Base-by-base conservation (phyloP, 768 basidiomycete species). In the Thelephora ganbajun region DNA sequence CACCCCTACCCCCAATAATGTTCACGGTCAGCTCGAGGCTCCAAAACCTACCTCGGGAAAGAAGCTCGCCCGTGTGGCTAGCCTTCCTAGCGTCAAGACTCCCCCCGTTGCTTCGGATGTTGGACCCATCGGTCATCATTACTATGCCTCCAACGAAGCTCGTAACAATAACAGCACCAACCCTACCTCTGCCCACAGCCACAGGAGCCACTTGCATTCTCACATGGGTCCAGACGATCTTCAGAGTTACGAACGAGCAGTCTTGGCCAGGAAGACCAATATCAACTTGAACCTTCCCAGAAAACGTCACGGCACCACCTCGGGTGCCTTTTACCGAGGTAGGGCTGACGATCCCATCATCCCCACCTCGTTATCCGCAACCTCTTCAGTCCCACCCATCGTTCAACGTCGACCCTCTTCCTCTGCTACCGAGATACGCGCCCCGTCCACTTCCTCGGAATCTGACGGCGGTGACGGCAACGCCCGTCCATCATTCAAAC, bases 221-320 rank as follows among this genome's bases (percentile, higher is more conserved):
- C 39, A 41, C 16, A 41, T 41, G 39, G 39, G 39, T 41, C 57
- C 67, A 37, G 84, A 88, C 12, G 84, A 87, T 54, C 53, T 88
- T 51, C 66, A 72, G 50, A 74, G 74, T 48, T 88, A 88, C 49
- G 80, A 85, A 57, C 81, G 80, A 36, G 85, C 85, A 3, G 77
- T 87, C 13, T 61, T 84, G 46, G 83, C 84, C 30, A 68, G 81
- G 45, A 79, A 72, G 57, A 69, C 81, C 18, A 73, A 79, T 1
- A 70, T 74, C 48, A 72, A 67, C 49, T 59, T 85, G 35, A 80
- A 73, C 53, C 61, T 83, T 22, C 71, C 74, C 43, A 68, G 66
- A 22, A 52, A 61, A 14, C 55, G 60, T 35, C 55, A 57, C 3
- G 56, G 56, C 3, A 45, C 55, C 18, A 48, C 56, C 44, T 37